These are phyloP conservation scores for Aspergillus sp. DNA, from an alignment of 2,329 filamentous ascomycete genomes.

Conservation along the genomic window DNA sequence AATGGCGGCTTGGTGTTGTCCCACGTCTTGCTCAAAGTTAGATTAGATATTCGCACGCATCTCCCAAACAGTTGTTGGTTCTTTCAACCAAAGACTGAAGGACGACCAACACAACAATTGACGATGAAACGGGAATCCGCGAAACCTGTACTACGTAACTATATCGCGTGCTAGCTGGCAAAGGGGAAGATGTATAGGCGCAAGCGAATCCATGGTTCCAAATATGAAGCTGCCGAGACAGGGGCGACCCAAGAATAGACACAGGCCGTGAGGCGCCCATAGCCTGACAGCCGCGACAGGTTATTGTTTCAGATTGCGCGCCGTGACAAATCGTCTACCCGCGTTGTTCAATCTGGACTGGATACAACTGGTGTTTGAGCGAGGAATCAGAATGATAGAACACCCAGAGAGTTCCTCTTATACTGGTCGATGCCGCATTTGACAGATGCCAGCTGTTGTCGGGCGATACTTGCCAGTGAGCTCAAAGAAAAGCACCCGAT, in stretches of 20 bases:
- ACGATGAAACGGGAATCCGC: background rate
- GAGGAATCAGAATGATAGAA: background rate
- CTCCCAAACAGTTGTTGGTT: background rate
- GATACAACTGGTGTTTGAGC: background rate
- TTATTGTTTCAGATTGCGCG: conserved; percentile 23
- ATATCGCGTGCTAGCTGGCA: background rate
- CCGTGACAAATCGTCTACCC: conserved; percentile 20
- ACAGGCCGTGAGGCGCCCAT: conserved; percentile 1
- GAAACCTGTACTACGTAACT: conserved; percentile 1
- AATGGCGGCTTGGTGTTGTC: background rate
- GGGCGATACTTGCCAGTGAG: background rate
- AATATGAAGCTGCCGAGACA: background rate
- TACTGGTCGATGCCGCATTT: background rate
- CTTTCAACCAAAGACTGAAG: background rate
- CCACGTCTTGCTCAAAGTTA: background rate
- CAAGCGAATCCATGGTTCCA: conserved; percentile 2
- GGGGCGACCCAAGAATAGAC: conserved; percentile 9
- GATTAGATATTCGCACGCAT: background rate
- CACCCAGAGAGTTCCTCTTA: background rate
- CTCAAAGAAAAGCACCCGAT: background rate
- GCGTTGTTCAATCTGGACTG: background rate
- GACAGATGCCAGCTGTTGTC: background rate
- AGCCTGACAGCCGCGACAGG: conserved; percentile 10
- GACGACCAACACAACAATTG: background rate
- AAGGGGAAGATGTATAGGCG: background rate